Conservation (phyloP, 306 rosid genomes). For the Nissolia schottii region DNA sequence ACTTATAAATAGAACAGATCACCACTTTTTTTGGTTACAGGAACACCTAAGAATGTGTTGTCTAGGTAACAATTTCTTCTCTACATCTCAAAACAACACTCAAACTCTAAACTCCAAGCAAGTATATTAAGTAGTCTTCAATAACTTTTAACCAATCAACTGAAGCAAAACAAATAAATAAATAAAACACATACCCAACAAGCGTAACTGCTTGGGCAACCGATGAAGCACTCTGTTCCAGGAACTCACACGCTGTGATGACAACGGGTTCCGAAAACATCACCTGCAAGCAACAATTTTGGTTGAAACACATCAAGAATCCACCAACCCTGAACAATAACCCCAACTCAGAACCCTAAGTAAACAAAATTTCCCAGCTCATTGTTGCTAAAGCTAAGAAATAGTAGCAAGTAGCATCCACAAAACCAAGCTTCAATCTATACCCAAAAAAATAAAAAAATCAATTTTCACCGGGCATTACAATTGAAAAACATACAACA, state of each 20-base stretch:
- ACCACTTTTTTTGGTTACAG: no score
- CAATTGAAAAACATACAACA: not conserved
- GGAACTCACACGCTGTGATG: constrained; percentile 89
- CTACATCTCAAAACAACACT: not conserved
- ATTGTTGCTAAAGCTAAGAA: not conserved
- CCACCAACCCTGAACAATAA: not conserved
- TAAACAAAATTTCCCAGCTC: not conserved
- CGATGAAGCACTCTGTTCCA: constrained; percentile 84
- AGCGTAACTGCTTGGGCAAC: constrained; percentile 79
- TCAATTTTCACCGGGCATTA: not conserved
- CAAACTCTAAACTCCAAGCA: not conserved
- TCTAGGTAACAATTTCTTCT: not conserved
- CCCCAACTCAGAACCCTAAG: not conserved
- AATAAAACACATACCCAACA: constrained; percentile 53
- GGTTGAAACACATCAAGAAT: not conserved
- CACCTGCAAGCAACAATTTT: constrained; percentile 46
- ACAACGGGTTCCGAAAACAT: constrained; percentile 80
- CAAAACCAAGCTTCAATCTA: not conserved
- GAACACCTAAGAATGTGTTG: no score
- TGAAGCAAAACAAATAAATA: not conserved
- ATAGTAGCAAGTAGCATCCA: not conserved
- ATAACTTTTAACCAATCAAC: not conserved
- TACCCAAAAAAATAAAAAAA: not conserved
- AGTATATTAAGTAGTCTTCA: not conserved
- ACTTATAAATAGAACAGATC: no score